Evolutionary conservation across 345 rosid genomes (phyloP).

Genomic region (Clarkia xantiana): DNA sequence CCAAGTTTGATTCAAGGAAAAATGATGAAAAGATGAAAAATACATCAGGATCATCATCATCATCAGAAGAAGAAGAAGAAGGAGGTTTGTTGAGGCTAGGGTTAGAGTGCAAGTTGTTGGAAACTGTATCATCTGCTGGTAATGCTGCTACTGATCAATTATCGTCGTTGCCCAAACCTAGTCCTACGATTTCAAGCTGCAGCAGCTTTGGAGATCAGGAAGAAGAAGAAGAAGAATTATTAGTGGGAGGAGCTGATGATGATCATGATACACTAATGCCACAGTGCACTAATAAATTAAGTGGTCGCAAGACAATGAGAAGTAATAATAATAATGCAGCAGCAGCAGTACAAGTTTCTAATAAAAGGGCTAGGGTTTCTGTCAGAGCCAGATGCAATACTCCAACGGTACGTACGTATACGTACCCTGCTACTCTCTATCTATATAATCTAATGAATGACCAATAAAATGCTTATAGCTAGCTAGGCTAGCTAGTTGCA

Average conservation of each 20-base stretch:
- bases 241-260: conserved; percentile 19
- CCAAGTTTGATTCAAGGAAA: conserved; percentile 12
- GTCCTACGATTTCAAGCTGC: conserved; percentile 8
- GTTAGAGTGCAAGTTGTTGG: conserved; percentile 43
- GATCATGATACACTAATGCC: conserved; percentile 19
- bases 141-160: no score
- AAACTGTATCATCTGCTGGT: neutral
- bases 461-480: no score
- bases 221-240: no score
- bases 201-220: conserved; percentile 20
- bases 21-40: conserved; percentile 16
- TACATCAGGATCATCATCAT: neutral
- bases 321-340: no score
- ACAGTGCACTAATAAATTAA: conserved; percentile 31
- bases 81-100: conserved; percentile 30
- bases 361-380: conserved; percentile 60
- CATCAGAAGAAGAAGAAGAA: conserved; percentile 5
- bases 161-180: conserved; percentile 9
- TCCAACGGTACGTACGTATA: conserved; percentile 35
- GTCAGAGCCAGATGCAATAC: conserved; percentile 79
- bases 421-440: neutral
- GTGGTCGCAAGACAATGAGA: conserved; percentile 22
- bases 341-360: conserved; percentile 26
- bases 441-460: neutral
- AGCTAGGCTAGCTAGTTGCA: no score